Percentiles rank a stretch among this genome's conserved stretches.
Evolutionary conservation across 1,139 yeast genomes (phyloP).

Genomic region (Candida pseudocylindracea): DNA sequence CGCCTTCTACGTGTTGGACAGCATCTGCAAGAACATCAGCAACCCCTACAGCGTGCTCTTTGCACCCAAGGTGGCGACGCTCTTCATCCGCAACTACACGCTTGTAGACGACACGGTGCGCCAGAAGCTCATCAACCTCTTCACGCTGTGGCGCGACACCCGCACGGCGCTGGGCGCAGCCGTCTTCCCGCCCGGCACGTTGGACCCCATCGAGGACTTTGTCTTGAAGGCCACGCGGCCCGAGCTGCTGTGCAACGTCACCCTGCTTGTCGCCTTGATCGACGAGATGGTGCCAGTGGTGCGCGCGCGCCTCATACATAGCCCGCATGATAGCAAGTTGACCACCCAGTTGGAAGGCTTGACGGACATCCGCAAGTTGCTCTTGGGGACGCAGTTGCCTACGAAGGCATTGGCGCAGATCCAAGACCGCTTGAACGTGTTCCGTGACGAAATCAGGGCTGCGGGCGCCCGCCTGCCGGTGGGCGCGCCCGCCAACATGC

Average conservation of each 20-base stretch:
- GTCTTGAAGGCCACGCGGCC: conserved; percentile 16
- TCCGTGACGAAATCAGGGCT: no score
- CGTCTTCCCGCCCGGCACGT: conserved; percentile 11
- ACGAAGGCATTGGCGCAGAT: no score
- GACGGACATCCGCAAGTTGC: no score
- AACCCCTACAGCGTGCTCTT: conserved; percentile 20
- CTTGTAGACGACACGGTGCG: conserved; percentile 15
- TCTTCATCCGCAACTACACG: conserved; percentile 16
- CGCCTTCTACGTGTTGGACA: conserved; percentile 17
- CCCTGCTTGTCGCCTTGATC: no score
- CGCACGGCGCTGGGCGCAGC: conserved; percentile 13
- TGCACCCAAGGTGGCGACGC: conserved; percentile 11
- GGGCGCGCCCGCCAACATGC: no score
- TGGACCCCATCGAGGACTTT: conserved; percentile 15
- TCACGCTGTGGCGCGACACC: conserved; percentile 15
- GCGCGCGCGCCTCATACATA: no score
- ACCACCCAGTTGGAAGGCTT: no score
- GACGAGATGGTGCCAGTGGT: no score
- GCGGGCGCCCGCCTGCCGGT: no score
- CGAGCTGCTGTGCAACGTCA: not conserved
- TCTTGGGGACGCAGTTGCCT: no score
- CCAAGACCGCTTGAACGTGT: no score
- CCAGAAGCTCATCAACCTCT: conserved; percentile 16
- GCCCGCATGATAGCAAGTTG: no score
- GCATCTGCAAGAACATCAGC: conserved; percentile 19